These are phyloP conservation scores for Chondrostereum purpureum DNA, from an alignment of 1,284 basidiomycete genomes.

Conservation along the genomic window DNA sequence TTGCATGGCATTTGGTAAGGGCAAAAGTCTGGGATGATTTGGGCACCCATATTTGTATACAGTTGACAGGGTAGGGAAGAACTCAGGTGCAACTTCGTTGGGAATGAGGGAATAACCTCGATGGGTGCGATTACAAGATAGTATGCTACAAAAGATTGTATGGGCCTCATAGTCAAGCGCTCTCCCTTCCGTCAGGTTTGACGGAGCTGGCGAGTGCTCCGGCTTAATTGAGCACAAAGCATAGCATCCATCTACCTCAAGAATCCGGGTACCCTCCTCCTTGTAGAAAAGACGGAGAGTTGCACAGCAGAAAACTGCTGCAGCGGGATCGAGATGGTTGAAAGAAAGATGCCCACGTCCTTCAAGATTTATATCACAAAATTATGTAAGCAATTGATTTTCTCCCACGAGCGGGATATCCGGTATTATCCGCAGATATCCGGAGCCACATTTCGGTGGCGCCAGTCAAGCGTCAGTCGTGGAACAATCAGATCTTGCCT, in stretches of 20 bases:
- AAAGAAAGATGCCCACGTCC: neutral
- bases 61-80: too few species aligned
- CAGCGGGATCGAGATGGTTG: neutral
- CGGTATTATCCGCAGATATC: too few species aligned
- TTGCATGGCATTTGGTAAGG: too few species aligned
- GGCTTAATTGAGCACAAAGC: constrained; percentile 72
- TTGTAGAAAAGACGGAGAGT: constrained; percentile 27
- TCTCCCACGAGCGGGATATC: too few species aligned
- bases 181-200: constrained; percentile 40
- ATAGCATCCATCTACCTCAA: constrained; percentile 26
- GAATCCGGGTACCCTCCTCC: constrained; percentile 42
- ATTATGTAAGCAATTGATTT: too few species aligned
- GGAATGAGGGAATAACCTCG: neutral
- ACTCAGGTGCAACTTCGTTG: neutral
- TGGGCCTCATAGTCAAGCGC: constrained; percentile 67
- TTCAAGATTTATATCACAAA: constrained; percentile 8
- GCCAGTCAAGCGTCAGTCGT: too few species aligned
- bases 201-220: constrained; percentile 52
- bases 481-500: too few species aligned
- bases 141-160: neutral
- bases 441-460: too few species aligned
- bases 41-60: too few species aligned
- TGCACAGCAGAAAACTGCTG: too few species aligned
- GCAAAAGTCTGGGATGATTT: too few species aligned
- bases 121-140: neutral